These are phyloP conservation scores for Calcarisporium arbuscula DNA, from an alignment of 2,329 filamentous ascomycete species.

Conservation along the genomic window DNA sequence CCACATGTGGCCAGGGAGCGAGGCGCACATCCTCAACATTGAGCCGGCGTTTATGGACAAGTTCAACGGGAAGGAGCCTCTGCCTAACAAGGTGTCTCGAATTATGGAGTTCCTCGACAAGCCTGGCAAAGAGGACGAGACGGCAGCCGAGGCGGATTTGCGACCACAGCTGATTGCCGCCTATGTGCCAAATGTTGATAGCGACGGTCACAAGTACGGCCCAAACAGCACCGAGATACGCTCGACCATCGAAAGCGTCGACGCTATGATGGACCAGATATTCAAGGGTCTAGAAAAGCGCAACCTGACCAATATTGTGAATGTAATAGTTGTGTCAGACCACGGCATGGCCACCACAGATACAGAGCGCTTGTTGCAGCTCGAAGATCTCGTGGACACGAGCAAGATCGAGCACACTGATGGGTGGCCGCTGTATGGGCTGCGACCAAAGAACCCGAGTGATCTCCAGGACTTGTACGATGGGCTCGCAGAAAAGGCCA, in stretches of 20 bases:
- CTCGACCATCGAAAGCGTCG: constrained; percentile 69
- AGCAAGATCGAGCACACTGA: constrained; percentile 75
- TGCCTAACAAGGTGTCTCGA: constrained; percentile 70
- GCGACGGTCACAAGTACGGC: constrained; percentile 79
- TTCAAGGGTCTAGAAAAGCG: constrained; percentile 71
- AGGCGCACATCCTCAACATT: constrained; percentile 71
- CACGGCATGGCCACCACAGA: constrained; percentile 98
- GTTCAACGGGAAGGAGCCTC: constrained; percentile 70
- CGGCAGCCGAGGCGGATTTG: constrained; percentile 42
- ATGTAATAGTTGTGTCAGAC: constrained; percentile 92
- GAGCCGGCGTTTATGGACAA: constrained; percentile 78
- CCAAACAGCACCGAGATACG: constrained; percentile 93
- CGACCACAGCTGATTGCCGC: constrained; percentile 88
- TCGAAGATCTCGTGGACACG: constrained; percentile 82
- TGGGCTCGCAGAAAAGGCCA: constrained; percentile 48
- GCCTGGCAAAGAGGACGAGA: constrained; percentile 60
- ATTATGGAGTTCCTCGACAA: constrained; percentile 80
- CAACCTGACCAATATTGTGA: constrained; percentile 85
- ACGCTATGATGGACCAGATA: constrained; percentile 72
- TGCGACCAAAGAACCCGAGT: constrained; percentile 66
- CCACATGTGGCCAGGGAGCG: constrained; percentile 98
- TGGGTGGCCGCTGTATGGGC: constrained; percentile 88
- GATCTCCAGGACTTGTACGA: constrained; percentile 65
- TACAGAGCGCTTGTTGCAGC: constrained; percentile 69
- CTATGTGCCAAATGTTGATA: constrained; percentile 90